A percentile compares a stretch with the other conserved stretches of the same genome.
These are phyloP conservation scores for Colletotrichum tropicale DNA, from an alignment of 2,329 filamentous ascomycete species.

Conservation along the genomic window DNA sequence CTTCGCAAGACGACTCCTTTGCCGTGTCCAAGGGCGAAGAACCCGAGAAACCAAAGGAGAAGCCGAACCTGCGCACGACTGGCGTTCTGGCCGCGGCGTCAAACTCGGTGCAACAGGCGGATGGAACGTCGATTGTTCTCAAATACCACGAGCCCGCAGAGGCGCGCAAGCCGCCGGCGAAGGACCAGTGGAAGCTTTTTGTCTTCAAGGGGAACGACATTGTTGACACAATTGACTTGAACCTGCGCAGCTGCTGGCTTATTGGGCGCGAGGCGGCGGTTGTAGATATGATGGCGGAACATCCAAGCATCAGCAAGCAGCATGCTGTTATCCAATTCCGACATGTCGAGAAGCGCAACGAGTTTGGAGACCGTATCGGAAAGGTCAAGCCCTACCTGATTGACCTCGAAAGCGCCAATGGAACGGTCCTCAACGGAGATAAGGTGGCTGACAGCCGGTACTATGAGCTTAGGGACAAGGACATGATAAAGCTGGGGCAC, in stretches of 20 bases:
- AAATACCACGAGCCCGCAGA: constrained; percentile 98
- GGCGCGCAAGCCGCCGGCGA: constrained; percentile 82
- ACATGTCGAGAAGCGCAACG: constrained; percentile 80
- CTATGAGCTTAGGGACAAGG: constrained; percentile 85
- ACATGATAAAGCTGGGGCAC: constrained; percentile 86
- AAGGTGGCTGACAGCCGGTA: constrained; percentile 77
- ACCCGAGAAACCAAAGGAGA: constrained; percentile 73
- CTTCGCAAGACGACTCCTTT: constrained; percentile 65
- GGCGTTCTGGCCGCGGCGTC: constrained; percentile 87
- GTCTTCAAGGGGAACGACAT: constrained; percentile 87
- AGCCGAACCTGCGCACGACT: constrained; percentile 83
- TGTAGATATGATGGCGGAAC: constrained; percentile 83
- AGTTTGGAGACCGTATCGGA: constrained; percentile 83
- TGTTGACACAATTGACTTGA: constrained; percentile 81
- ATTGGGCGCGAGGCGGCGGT: constrained; percentile 81
- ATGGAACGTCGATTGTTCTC: constrained; percentile 77
- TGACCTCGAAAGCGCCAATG: constrained; percentile 92
- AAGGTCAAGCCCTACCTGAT: constrained; percentile 87
- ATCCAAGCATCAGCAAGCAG: constrained; percentile 93
- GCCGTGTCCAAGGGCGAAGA: constrained; percentile 56
- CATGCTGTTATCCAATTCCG: constrained; percentile 96
- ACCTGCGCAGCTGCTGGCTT: constrained; percentile 84
- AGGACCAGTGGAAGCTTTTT: constrained; percentile 86
- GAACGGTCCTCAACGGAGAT: constrained; percentile 81
- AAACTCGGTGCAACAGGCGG: constrained; percentile 74